These are phyloP conservation scores for Ophiostoma sp. DNA, from an alignment of 2,329 filamentous ascomycete genomes.

Conservation along the genomic window DNA sequence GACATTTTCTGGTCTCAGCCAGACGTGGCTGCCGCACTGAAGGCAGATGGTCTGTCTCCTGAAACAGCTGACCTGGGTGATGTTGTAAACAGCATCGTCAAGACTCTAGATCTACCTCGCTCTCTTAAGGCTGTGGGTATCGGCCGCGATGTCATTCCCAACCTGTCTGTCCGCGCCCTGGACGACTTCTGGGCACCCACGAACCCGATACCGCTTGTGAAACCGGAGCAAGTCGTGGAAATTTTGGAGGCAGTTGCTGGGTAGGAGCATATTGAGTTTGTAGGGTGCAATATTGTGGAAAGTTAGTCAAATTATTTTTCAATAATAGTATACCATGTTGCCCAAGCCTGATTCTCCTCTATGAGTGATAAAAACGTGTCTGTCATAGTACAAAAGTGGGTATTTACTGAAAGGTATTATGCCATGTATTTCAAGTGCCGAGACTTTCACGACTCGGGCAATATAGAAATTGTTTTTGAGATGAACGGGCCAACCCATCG, in stretches of 20 bases:
- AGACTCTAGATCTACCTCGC: not conserved
- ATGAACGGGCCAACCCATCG: not conserved
- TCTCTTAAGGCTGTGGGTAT: not conserved
- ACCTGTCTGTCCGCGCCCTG: not conserved
- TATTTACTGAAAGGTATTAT: no score
- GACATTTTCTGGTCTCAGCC: not conserved
- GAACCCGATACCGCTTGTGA: not conserved
- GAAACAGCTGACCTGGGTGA: not conserved
- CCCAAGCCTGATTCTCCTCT: no score
- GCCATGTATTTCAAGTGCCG: constrained; percentile 2
- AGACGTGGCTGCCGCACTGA: not conserved
- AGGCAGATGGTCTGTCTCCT: not conserved
- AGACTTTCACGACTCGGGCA: not conserved
- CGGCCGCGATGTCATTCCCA: not conserved
- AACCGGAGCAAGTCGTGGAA: not conserved
- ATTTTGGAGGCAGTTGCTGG: not conserved
- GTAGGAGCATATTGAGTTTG: no score
- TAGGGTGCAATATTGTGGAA: no score
- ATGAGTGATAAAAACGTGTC: no score
- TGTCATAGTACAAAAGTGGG: no score
- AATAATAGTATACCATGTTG: no score
- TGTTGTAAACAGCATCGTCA: not conserved
- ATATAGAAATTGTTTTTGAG: not conserved
- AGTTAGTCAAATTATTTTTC: no score
- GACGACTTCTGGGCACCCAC: not conserved